Evolutionary conservation across 1,284 basidiomycete genomes (phyloP).

Genomic region (Boletellus deceptivus): DNA sequence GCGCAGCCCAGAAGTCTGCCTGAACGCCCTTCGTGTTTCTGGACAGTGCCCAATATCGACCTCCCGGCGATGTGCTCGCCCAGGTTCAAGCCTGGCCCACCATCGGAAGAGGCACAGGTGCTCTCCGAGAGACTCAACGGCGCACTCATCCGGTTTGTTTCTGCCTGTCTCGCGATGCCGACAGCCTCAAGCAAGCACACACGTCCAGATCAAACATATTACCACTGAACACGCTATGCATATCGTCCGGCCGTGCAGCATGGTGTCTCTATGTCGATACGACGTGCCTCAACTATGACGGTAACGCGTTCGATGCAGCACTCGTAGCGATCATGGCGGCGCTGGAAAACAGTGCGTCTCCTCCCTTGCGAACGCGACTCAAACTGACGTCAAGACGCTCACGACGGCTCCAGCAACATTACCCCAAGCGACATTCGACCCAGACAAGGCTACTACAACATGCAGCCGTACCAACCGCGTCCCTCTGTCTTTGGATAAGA

Average conservation of each 20-base stretch:
- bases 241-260: slow-evolving; percentile 74
- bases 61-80: slow-evolving; percentile 91
- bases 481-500: slow-evolving; percentile 17
- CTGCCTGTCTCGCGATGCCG: neutral
- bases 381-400: neutral
- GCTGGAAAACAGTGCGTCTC: slow-evolving; percentile 72
- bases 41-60: slow-evolving; percentile 81
- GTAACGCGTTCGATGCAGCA: slow-evolving; percentile 90
- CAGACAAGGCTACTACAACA: slow-evolving; percentile 62
- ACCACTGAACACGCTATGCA: slow-evolving; percentile 69
- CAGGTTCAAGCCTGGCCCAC: slow-evolving; percentile 92
- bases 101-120: slow-evolving; percentile 87
- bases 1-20: too few relatives aligned
- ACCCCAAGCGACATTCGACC: slow-evolving; percentile 72
- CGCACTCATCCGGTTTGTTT: slow-evolving; percentile 64
- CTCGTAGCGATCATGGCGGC: slow-evolving; percentile 87
- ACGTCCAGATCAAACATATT: slow-evolving; percentile 66
- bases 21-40: neutral
- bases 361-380: neutral
- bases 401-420: slow-evolving; percentile 56
- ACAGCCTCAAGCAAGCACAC: neutral
- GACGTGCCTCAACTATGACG: slow-evolving; percentile 95
- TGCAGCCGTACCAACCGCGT: slow-evolving; percentile 52
- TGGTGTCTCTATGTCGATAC: slow-evolving; percentile 95
- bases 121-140: slow-evolving; percentile 82